Conservation (phyloP, 768 basidiomycete species). For the Pleurotus eryngii region DNA sequence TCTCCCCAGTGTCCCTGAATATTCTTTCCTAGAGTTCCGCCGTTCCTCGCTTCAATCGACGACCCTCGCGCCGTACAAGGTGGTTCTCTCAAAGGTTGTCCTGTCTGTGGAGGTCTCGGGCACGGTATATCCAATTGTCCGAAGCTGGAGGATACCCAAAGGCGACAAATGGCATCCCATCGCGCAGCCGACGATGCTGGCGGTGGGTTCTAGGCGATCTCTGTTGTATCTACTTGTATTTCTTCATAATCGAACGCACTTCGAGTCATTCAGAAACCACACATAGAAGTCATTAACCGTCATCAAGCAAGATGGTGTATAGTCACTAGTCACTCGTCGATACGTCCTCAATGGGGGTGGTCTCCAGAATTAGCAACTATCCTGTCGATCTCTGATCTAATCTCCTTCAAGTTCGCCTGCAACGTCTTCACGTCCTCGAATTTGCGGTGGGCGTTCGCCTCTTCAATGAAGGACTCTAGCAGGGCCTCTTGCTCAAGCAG, state of each 20-base stretch:
- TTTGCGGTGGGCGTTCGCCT: constrained; percentile 86
- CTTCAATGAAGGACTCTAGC: constrained; percentile 85
- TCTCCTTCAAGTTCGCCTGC: constrained; percentile 76
- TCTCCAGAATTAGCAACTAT: constrained; percentile 37
- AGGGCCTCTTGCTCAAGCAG: constrained; percentile 92
- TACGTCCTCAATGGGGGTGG: background rate
- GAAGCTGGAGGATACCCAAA: constrained; percentile 90
- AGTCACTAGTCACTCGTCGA: too few relatives aligned
- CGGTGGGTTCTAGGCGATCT: constrained; percentile 31
- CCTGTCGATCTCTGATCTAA: constrained; percentile 78
- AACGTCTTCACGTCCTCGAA: constrained; percentile 93
- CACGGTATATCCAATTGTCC: constrained; percentile 95
- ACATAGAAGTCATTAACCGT: too few relatives aligned
- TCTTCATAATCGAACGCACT: background rate
- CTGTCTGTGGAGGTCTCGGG: constrained; percentile 97
- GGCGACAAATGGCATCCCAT: constrained; percentile 88
- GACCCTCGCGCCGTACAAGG: constrained; percentile 84
- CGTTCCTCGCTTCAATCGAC: constrained; percentile 85
- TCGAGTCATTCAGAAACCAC: background rate
- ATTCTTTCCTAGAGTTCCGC: constrained; percentile 69
- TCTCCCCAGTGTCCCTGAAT: constrained; percentile 2
- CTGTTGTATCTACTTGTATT: background rate
- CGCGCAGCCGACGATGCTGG: constrained; percentile 67
- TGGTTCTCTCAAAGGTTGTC: constrained; percentile 80
- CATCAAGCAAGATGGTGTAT: too few relatives aligned